Evolutionary conservation across 129 eudicot species (phyloP).

Genomic region (Calendula officinalis): DNA sequence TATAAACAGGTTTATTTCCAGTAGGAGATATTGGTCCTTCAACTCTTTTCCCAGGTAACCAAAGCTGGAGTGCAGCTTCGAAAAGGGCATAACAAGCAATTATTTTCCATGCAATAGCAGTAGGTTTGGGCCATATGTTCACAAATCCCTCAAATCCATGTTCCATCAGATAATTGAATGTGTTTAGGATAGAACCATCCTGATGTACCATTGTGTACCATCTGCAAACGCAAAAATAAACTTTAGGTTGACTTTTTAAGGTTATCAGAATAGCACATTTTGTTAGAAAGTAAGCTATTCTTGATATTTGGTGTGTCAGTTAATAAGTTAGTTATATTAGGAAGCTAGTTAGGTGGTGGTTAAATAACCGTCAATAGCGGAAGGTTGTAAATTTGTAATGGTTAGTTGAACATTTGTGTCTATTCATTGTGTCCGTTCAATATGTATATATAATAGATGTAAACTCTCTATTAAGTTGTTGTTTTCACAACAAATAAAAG

Average conservation of each 20-base stretch:
- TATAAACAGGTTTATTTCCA: constrained; percentile 84
- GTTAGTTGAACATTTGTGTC: too few relatives aligned
- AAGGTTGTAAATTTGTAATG: too few relatives aligned
- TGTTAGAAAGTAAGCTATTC: too few relatives aligned
- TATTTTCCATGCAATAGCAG: constrained; percentile 71
- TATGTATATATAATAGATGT: too few relatives aligned
- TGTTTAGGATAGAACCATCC: constrained; percentile 74
- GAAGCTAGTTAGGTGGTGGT: too few relatives aligned
- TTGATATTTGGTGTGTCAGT: too few relatives aligned
- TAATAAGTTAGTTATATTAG: too few relatives aligned
- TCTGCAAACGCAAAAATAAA: constrained; percentile 43
- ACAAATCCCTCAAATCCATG: constrained; percentile 67
- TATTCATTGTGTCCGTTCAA: too few relatives aligned
- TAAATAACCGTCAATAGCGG: too few relatives aligned
- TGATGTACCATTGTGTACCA: constrained; percentile 99
- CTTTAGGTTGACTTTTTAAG: constrained; percentile 2
- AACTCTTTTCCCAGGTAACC: constrained; percentile 79
- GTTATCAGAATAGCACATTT: not conserved
- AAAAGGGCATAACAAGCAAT: constrained; percentile 74
- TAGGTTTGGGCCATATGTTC: constrained; percentile 93
- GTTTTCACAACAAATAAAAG: too few relatives aligned
- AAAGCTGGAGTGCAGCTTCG: constrained; percentile 92
- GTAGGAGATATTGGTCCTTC: constrained; percentile 95
- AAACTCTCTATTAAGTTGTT: too few relatives aligned
- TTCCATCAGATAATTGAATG: constrained; percentile 50